phyloP scores from a whole-genome alignment of 805 yeast genomes.

The Yarrowia porcina region DNA sequence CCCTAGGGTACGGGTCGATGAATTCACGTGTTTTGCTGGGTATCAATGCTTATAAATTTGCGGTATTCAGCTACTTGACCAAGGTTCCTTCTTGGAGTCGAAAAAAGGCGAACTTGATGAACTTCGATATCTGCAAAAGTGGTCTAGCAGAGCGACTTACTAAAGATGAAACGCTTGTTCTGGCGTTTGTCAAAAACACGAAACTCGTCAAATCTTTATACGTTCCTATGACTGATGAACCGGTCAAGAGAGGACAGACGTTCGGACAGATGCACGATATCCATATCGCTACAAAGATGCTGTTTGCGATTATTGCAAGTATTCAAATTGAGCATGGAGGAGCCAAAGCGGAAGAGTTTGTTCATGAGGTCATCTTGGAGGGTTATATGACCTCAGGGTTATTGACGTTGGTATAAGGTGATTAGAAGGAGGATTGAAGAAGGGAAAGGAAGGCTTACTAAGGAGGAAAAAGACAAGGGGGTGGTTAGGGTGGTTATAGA shows the following conservation, averaged over 20 bases:
- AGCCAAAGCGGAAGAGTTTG: conserved; percentile 1
- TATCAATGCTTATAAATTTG: background rate
- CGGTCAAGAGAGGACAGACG: background rate
- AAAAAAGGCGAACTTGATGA: conserved; percentile 14
- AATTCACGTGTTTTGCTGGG: background rate
- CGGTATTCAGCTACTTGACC: background rate
- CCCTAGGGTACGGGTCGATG: background rate
- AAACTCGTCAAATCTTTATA: background rate
- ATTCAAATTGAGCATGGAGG: background rate
- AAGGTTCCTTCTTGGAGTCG: conserved; percentile 18
- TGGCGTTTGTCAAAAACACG: conserved; percentile 5
- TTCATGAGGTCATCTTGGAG: conserved; percentile 5
- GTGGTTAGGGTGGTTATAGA: no score
- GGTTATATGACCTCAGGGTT: conserved; percentile 8
- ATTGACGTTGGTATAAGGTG: background rate
- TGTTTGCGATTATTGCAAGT: conserved; percentile 1
- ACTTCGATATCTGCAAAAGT: conserved; percentile 5
- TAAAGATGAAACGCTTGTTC: background rate
- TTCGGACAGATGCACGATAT: background rate
- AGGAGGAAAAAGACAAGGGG: no score
- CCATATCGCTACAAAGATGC: background rate
- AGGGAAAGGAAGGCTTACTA: no score
- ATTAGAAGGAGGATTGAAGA: no score
- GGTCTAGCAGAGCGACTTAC: background rate
- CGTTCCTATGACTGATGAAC: background rate